Conservation (phyloP, 345 rosid genomes). For the Adansonia digitata region DNA sequence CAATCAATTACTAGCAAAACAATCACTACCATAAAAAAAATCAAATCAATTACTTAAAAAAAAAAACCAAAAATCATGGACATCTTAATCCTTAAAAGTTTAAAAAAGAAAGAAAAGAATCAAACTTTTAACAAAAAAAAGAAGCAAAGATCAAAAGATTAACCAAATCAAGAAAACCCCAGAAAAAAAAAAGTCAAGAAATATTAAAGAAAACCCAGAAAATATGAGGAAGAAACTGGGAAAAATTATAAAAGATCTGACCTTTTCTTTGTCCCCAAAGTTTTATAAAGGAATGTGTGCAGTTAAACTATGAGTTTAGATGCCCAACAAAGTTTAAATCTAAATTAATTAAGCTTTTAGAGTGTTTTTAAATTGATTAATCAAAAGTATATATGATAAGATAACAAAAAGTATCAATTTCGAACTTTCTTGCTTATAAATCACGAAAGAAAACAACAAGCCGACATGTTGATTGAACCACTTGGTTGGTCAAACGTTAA, state of each 20-base stretch:
- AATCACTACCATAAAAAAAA: no score
- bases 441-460: conserved; percentile 4
- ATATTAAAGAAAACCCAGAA: neutral
- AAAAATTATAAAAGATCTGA: conserved; percentile 4
- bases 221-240: neutral
- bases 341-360: neutral
- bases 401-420: no score
- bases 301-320: neutral
- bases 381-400: no score
- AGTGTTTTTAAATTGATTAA: no score
- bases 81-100: neutral
- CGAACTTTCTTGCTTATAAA: conserved; percentile 3
- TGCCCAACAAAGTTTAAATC: neutral
- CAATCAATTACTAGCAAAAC: neutral
- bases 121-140: neutral
- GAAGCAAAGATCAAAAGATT: neutral
- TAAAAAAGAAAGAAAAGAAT: neutral
- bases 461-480: neutral
- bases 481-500: neutral
- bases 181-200: neutral
- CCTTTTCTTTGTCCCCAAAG: neutral
- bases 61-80: neutral
- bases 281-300: neutral
- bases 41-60: neutral
- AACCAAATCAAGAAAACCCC: neutral